Evolutionary conservation across 768 basidiomycete species (phyloP), one percentile per base, ranked within the genome.

Genomic region (Mycena indigotica): DNA sequence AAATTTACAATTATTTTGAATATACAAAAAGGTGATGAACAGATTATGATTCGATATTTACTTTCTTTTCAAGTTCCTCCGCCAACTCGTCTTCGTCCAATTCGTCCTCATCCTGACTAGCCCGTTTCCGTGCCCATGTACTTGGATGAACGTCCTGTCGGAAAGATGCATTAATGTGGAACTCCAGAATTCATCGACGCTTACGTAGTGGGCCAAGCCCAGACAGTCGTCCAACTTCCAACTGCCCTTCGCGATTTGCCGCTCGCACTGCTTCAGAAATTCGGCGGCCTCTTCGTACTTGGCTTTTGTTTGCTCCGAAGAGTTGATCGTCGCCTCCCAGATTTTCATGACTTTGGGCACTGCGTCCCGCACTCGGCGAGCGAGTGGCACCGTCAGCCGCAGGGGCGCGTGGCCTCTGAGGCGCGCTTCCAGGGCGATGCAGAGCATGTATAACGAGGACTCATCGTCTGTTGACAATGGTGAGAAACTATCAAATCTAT

Each of bases 391-490:
- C n/a, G 53, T 55, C 17, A 13, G 35, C n/a, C 50, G 48, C 19
- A 62, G 26, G 28, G 56, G 21, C 13, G 60, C 49, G 1, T 35
- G 24, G 19, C 53, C 41, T 23, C 59, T 63, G 68, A 69, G 75
- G 38, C 67, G 64, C 6, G 70, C 69, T 50, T 76, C 74, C 26
- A 76, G 65, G 12, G 72, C 66, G 26, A 72, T 57, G 54, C 68
- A 69, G 39, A 74, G 65, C 17, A 62, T 25, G 21, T 46, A 32
- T 4, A 53, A 50, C 15, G 38, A 56, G 6, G 54, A 8, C 28
- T 57, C 56, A 10, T 62, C 60, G 17, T 62, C 60, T 60, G 53
- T 30, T 6, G 28, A 29, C 15, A 32, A 6, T 15, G 12, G 13
- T 21, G 25, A 13, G 15, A 12, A 38, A 19, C 25, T 15, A 29